phyloP scores from a whole-genome alignment of 352 stramenopile genomes.

The Globisporangium recalcitrans region DNA sequence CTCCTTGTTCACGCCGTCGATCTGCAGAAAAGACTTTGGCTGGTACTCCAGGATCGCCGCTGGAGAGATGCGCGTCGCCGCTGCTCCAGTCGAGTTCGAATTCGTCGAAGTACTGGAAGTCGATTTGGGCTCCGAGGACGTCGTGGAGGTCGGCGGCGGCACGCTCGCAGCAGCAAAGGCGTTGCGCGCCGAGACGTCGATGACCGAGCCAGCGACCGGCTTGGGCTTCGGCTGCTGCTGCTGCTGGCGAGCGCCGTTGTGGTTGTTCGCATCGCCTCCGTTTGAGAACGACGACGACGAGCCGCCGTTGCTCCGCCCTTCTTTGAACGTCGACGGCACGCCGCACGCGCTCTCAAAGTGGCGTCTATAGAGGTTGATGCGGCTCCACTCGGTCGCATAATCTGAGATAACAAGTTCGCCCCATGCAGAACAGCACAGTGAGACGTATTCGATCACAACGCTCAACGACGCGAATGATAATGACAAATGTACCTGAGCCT shows the following conservation, averaged over 20 bases:
- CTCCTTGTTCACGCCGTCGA: slow-evolving; percentile 34
- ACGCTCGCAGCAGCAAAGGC: slow-evolving; percentile 15
- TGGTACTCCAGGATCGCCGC: slow-evolving; percentile 65
- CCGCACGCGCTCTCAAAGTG: slow-evolving; percentile 78
- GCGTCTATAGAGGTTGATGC: slow-evolving; percentile 68
- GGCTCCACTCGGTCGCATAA: slow-evolving; percentile 65
- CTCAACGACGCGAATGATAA: too few relatives aligned
- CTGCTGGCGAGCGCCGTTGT: neutral
- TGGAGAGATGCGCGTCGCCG: slow-evolving; percentile 19
- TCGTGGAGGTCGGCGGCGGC: neutral
- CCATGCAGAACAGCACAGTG: neutral
- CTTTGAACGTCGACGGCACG: slow-evolving; percentile 44
- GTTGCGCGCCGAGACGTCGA: slow-evolving; percentile 18
- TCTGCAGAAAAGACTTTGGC: slow-evolving; percentile 66
- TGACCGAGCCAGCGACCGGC: slow-evolving; percentile 1
- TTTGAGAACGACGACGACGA: neutral
- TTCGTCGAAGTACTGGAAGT: slow-evolving; percentile 12
- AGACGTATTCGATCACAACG: neutral
- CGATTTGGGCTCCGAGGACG: slow-evolving; percentile 6
- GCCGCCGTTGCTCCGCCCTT: slow-evolving; percentile 15
- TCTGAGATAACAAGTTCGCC: slow-evolving; percentile 24
- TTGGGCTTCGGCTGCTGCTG: slow-evolving; percentile 12
- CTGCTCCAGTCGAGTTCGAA: slow-evolving; percentile 6
- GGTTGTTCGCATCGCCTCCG: slow-evolving; percentile 1
- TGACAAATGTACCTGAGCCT: slow-evolving; percentile 34